These are phyloP conservation scores for Trichoderma koningii DNA, from an alignment of 2,329 filamentous ascomycete species.

Conservation along the genomic window DNA sequence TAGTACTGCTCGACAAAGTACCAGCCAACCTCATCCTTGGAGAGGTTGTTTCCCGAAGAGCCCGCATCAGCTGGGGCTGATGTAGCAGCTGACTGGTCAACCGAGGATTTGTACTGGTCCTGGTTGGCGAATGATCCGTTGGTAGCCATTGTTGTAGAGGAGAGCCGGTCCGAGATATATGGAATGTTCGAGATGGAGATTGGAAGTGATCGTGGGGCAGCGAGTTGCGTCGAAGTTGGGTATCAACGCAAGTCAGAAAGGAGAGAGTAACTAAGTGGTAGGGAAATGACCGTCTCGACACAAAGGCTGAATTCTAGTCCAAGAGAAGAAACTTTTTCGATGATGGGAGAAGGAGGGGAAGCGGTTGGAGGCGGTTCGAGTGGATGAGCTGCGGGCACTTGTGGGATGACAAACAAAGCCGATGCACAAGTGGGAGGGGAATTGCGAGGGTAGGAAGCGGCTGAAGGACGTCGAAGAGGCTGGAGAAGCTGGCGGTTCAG, in stretches of 20 bases:
- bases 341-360: constrained; percentile 23
- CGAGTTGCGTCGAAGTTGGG: constrained; percentile 28
- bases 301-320: constrained; percentile 24
- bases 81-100: constrained; percentile 45
- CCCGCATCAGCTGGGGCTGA: constrained; percentile 41
- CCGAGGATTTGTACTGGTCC: constrained; percentile 45
- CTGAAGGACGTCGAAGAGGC: not conserved
- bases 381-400: constrained; percentile 28
- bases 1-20: constrained; percentile 99
- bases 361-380: constrained; percentile 20
- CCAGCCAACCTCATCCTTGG: constrained; percentile 97
- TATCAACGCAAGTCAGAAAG: constrained; percentile 27
- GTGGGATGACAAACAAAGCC: constrained; percentile 28
- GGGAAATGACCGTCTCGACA: constrained; percentile 18
- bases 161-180: constrained; percentile 15
- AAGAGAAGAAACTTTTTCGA: constrained; percentile 29
- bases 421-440: constrained; percentile 22
- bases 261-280: constrained; percentile 16
- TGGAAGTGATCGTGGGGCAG: constrained; percentile 26
- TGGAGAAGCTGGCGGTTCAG: constrained; percentile 19
- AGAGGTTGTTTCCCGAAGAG: constrained; percentile 49
- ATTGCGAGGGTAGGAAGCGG: constrained; percentile 22
- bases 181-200: constrained; percentile 19
- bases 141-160: constrained; percentile 52
- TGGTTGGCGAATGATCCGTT: constrained; percentile 56